Evolutionary conservation across 441 rosid species (phyloP).

Genomic region (Gossypium lobatum): DNA sequence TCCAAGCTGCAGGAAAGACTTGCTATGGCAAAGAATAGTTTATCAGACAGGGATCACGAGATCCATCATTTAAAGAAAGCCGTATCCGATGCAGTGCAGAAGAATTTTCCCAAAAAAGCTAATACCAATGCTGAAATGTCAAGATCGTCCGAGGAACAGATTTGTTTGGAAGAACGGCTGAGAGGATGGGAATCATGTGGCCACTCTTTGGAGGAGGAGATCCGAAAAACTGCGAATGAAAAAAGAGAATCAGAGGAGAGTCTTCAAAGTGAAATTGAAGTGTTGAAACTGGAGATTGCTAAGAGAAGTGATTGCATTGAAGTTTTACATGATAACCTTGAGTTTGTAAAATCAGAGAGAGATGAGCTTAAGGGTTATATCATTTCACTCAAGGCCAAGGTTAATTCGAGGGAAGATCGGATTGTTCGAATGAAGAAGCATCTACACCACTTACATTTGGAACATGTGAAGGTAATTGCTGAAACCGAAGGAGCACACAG

Average conservation of each 20-base stretch:
- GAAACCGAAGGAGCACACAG: constrained; percentile 29
- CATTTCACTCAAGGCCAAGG: constrained; percentile 31
- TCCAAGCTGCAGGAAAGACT: constrained; percentile 67
- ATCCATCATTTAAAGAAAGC: constrained; percentile 50
- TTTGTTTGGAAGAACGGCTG: constrained; percentile 36
- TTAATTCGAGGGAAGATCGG: constrained; percentile 32
- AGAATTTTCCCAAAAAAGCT: constrained; percentile 66
- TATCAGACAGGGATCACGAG: constrained; percentile 73
- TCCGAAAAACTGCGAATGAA: constrained; percentile 40
- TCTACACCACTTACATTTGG: constrained; percentile 49
- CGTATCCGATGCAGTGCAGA: constrained; percentile 81
- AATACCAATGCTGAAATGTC: constrained; percentile 44
- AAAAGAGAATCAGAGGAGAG: constrained; percentile 41
- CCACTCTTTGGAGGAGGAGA: constrained; percentile 66
- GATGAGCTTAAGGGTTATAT: constrained; percentile 24
- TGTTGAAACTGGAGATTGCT: constrained; percentile 30
- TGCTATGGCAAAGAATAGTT: constrained; percentile 54
- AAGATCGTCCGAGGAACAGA: constrained; percentile 44
- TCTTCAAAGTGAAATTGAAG: constrained; percentile 29
- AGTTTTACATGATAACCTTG: constrained; percentile 26
- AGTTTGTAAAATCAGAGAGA: constrained; percentile 28
- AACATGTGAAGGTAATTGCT: constrained; percentile 41
- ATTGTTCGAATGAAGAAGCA: constrained; percentile 53
- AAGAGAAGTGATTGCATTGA: constrained; percentile 31
- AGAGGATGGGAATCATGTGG: constrained; percentile 62